Conservation (phyloP, 176 grass and related monocot genomes). For the Hyparrhenia diplandra region DNA sequence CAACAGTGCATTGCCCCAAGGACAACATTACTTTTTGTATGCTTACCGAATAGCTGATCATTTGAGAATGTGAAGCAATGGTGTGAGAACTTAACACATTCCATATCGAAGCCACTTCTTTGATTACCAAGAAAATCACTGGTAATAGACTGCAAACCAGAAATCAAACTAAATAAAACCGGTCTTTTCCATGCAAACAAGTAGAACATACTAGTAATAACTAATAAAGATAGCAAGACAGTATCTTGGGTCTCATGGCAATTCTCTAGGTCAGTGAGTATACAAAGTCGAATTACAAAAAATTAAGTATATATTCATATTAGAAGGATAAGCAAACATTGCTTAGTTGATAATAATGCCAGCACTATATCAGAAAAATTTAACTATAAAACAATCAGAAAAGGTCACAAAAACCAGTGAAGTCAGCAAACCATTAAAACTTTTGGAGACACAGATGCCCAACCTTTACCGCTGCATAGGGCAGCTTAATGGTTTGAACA, state of each 20-base stretch:
- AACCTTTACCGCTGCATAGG: background rate
- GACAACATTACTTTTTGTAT: background rate
- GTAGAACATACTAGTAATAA: background rate
- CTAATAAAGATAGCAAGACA: background rate
- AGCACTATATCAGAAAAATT: background rate
- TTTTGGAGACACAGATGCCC: background rate
- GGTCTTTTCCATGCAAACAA: background rate
- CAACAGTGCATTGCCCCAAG: background rate
- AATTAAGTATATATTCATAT: background rate
- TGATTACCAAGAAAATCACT: background rate
- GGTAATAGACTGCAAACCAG: conserved; percentile 1
- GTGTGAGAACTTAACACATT: conserved; percentile 15
- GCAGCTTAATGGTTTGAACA: background rate
- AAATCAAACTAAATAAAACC: background rate
- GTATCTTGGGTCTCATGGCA: background rate
- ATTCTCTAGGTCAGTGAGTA: background rate
- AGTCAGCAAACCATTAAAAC: background rate
- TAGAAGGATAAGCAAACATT: background rate
- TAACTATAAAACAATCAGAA: background rate
- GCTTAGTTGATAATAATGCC: background rate
- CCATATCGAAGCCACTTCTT: background rate
- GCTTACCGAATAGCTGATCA: conserved; percentile 1
- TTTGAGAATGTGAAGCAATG: background rate
- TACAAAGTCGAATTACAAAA: background rate
- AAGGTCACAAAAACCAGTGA: background rate